phyloP scores from a whole-genome alignment of 148 eudicot genomes.

The Tetragonia tetragonoides region DNA sequence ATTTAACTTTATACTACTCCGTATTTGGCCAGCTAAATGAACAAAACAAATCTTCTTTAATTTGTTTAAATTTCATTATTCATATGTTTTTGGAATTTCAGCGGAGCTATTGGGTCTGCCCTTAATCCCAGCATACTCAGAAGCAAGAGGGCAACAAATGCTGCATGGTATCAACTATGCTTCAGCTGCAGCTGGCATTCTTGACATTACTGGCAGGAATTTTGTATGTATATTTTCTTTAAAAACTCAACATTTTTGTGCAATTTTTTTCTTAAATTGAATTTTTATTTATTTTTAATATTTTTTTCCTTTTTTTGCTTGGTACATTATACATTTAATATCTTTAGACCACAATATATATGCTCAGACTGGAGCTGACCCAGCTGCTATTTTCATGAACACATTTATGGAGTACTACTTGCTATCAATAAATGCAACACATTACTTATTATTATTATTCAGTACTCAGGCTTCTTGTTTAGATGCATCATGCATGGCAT shows the following conservation, averaged over 20 bases:
- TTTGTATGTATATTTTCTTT: slow-evolving; percentile 38
- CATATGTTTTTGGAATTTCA: slow-evolving; percentile 18
- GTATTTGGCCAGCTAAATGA: too few relatives aligned
- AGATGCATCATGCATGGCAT: too few relatives aligned
- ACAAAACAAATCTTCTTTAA: too few relatives aligned
- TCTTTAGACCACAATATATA: too few relatives aligned
- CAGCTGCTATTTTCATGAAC: neutral
- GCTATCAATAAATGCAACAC: neutral
- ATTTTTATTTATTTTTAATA: neutral
- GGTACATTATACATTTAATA: too few relatives aligned
- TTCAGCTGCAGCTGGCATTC: slow-evolving; percentile 94
- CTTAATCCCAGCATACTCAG: slow-evolving; percentile 59
- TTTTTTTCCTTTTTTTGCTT: neutral
- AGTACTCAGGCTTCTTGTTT: too few relatives aligned
- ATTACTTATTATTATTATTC: too few relatives aligned
- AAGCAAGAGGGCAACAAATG: slow-evolving; percentile 52
- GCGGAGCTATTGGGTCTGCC: slow-evolving; percentile 82
- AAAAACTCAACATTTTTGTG: too few relatives aligned
- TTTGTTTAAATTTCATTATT: neutral
- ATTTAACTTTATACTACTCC: too few relatives aligned
- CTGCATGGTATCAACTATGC: slow-evolving; percentile 83
- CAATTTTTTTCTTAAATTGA: neutral
- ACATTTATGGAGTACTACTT: neutral
- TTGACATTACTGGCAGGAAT: slow-evolving; percentile 77
- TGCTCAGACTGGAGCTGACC: neutral